These are phyloP conservation scores for Arthroderma uncinatum DNA, from an alignment of 2,329 filamentous ascomycete species.

Conservation along the genomic window DNA sequence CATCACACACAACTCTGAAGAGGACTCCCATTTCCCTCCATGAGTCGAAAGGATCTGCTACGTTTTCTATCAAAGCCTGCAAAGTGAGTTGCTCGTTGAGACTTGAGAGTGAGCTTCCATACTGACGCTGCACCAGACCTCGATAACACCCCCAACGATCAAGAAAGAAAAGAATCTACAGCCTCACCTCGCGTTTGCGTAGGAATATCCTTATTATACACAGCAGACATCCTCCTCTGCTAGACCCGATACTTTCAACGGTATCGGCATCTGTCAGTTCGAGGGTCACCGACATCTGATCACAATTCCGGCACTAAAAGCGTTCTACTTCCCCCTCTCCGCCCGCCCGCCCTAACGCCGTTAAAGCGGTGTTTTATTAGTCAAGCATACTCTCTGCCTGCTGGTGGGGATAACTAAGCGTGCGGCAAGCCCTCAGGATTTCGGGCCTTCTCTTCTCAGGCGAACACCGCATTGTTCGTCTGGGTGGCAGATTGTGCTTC, in stretches of 20 bases:
- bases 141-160: conserved; percentile 45
- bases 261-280: conserved; percentile 73
- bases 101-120: conserved; percentile 12
- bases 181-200: background rate
- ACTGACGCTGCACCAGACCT: conserved; percentile 38
- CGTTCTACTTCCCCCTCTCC: conserved; percentile 70
- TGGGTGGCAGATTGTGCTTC: conserved; percentile 97
- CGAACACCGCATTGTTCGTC: conserved; percentile 91
- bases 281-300: conserved; percentile 49
- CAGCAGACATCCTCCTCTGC: conserved; percentile 61
- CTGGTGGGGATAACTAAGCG: conserved; percentile 38
- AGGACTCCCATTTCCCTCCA: conserved; percentile 47
- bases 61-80: conserved; percentile 90
- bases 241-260: conserved; percentile 70
- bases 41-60: conserved; percentile 83
- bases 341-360: conserved; percentile 81
- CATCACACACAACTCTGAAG: conserved; percentile 15
- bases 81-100: conserved; percentile 55
- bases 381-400: conserved; percentile 41
- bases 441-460: conserved; percentile 95
- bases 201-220: conserved; percentile 13
- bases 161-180: background rate
- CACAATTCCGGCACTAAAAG: conserved; percentile 82
- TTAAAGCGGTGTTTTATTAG: conserved; percentile 43
- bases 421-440: conserved; percentile 22